Conservation (phyloP, 768 basidiomycete genomes). For the Naematelia aurantialba region DNA sequence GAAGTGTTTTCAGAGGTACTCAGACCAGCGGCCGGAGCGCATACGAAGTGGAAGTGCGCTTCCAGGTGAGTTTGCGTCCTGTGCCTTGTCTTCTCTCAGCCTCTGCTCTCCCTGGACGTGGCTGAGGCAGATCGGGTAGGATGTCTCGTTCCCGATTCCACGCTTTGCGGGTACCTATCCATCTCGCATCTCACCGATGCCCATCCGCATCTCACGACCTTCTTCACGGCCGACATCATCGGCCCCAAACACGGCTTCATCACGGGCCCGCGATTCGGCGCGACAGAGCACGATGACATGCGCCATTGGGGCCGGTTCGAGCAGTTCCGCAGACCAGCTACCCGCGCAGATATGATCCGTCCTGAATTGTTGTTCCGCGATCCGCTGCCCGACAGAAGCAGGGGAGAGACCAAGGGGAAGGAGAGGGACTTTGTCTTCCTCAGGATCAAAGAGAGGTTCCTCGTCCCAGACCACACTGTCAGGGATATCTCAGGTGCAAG, state of each 20-base stretch:
- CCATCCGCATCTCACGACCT: slow-evolving; percentile 92
- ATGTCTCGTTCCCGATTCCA: slow-evolving; percentile 84
- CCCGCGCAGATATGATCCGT: slow-evolving; percentile 66
- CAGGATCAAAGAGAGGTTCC: slow-evolving; percentile 94
- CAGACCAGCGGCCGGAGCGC: slow-evolving; percentile 91
- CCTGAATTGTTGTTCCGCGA: slow-evolving; percentile 72
- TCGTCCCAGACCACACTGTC: slow-evolving; percentile 91
- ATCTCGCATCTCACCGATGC: slow-evolving; percentile 90
- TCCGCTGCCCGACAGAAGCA: slow-evolving; percentile 29
- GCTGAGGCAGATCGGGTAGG: slow-evolving; percentile 56
- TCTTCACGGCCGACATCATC: slow-evolving; percentile 95
- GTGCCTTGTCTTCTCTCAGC: slow-evolving; percentile 14
- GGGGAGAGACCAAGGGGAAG: slow-evolving; percentile 20
- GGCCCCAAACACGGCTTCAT: slow-evolving; percentile 85
- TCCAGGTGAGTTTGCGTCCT: slow-evolving; percentile 62
- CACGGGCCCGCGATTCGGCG: slow-evolving; percentile 61
- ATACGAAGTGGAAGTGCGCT: slow-evolving; percentile 89
- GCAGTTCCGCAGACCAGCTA: slow-evolving; percentile 71
- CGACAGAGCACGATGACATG: slow-evolving; percentile 84
- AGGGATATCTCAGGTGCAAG: slow-evolving; percentile 92
- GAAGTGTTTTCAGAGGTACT: slow-evolving; percentile 80
- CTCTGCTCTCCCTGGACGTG: neutral
- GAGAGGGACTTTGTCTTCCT: slow-evolving; percentile 66
- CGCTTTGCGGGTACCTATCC: slow-evolving; percentile 83
- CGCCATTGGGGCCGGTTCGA: slow-evolving; percentile 93